Evolutionary conservation across 495 filamentous ascomycete genomes (phyloP).

Genomic region (Evernia prunastri): DNA sequence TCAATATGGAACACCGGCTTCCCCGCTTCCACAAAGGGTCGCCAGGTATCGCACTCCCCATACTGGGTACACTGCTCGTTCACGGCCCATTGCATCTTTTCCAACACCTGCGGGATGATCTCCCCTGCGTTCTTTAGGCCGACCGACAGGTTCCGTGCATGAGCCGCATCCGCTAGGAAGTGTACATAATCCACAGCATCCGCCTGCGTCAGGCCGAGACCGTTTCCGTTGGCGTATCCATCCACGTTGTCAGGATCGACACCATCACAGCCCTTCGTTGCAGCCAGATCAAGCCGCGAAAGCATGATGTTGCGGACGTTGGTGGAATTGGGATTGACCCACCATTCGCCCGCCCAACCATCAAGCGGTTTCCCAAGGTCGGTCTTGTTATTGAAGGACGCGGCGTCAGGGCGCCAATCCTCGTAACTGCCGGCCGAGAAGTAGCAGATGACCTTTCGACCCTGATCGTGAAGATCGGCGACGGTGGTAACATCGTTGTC

Average conservation of each 20-base stretch:
- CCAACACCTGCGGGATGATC: conserved; percentile 51
- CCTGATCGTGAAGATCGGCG: conserved; percentile 38
- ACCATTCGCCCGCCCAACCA: conserved; percentile 61
- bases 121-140: conserved; percentile 61
- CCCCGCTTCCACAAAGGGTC: conserved; percentile 47
- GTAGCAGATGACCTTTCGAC: conserved; percentile 63
- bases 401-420: conserved; percentile 50
- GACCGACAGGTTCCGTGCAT: conserved; percentile 42
- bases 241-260: conserved; percentile 71
- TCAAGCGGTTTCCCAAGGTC: conserved; percentile 50
- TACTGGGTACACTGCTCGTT: conserved; percentile 67
- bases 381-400: conserved; percentile 38
- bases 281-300: conserved; percentile 49
- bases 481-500: conserved; percentile 43
- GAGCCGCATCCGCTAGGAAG: conserved; percentile 51
- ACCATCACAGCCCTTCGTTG: conserved; percentile 58
- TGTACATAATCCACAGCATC: conserved; percentile 53
- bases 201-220: conserved; percentile 46
- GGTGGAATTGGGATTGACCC: conserved; percentile 52
- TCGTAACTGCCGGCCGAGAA: conserved; percentile 64
- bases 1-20: conserved; percentile 75
- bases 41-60: conserved; percentile 50
- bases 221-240: conserved; percentile 54
- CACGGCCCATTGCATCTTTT: conserved; percentile 57
- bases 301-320: conserved; percentile 58